These are phyloP conservation scores for Lipomyces yamadae DNA, from an alignment of 805 yeast genomes.

Conservation along the genomic window DNA sequence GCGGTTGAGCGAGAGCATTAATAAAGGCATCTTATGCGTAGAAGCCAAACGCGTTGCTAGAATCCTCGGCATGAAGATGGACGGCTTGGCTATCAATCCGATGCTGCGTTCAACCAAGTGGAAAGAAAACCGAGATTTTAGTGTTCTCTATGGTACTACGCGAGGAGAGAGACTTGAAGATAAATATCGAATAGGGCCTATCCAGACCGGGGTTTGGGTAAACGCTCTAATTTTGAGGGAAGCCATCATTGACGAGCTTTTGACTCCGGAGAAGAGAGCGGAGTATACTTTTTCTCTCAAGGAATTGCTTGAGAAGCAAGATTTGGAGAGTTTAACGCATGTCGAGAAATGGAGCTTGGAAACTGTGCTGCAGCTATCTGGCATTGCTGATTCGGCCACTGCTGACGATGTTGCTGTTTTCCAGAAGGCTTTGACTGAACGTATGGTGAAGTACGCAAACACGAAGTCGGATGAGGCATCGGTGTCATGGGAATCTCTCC, in stretches of 20 bases:
- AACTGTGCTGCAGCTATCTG: slow-evolving; percentile 35
- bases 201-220: slow-evolving; percentile 44
- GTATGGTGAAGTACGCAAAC: not conserved
- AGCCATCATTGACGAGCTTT: slow-evolving; percentile 47
- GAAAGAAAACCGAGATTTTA: slow-evolving; percentile 65
- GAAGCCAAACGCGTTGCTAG: slow-evolving; percentile 44
- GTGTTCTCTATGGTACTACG: slow-evolving; percentile 59
- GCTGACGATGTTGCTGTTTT: slow-evolving; percentile 5
- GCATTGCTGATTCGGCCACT: slow-evolving; percentile 12
- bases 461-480: not conserved
- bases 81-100: slow-evolving; percentile 32
- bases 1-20: slow-evolving; percentile 57
- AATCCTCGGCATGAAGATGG: slow-evolving; percentile 43
- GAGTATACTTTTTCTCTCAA: slow-evolving; percentile 38
- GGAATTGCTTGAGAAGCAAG: slow-evolving; percentile 25
- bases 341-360: slow-evolving; percentile 49
- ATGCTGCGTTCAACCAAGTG: slow-evolving; percentile 24
- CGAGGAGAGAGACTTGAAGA: slow-evolving; percentile 40
- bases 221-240: slow-evolving; percentile 50
- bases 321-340: slow-evolving; percentile 40
- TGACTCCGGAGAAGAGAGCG: slow-evolving; percentile 39
- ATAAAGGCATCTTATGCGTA: slow-evolving; percentile 47
- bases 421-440: slow-evolving; percentile 13
- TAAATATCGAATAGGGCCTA: slow-evolving; percentile 41
- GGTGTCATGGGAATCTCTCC: slow-evolving; percentile 30